Percentiles rank a stretch among this genome's conserved stretches.
phyloP scores from a whole-genome alignment of 163 green algal genomes.

The Scenedesmus sp. region DNA sequence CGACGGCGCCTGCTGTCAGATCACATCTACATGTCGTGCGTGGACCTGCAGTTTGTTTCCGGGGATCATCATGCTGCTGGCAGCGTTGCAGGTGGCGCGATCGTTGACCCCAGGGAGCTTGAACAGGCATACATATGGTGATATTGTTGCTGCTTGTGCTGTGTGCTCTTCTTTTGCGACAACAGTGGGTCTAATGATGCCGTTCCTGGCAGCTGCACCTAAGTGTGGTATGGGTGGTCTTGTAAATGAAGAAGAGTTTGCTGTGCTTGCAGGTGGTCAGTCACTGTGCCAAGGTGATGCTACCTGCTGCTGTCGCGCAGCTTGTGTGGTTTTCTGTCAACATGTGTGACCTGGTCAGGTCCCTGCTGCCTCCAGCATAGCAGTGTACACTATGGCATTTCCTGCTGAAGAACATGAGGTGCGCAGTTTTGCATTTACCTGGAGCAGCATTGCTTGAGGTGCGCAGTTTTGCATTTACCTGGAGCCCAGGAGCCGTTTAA shows the following conservation, averaged over 20 bases:
- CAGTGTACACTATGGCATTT: neutral
- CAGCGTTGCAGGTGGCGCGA: neutral
- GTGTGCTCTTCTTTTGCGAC: neutral
- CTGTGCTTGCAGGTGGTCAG: no score
- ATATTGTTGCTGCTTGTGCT: neutral
- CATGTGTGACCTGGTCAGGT: neutral
- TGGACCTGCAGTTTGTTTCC: conserved; percentile 28
- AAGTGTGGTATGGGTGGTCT: neutral
- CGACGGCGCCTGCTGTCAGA: conserved; percentile 16
- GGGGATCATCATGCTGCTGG: conserved; percentile 33
- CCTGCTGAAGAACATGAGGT: neutral
- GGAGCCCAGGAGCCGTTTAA: no score
- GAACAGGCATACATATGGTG: conserved; percentile 4
- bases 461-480: no score
- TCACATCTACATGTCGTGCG: conserved; percentile 28
- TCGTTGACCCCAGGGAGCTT: neutral
- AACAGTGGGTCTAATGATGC: neutral
- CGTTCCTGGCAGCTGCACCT: neutral
- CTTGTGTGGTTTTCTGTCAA: neutral
- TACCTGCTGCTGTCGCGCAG: neutral
- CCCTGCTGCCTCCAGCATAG: neutral
- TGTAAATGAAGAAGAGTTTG: no score
- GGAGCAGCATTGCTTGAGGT: no score
- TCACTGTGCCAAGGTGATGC: no score
- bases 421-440: no score